phyloP scores from a whole-genome alignment of 352 stramenopile genomes.

The Phytopythium delawarense region DNA sequence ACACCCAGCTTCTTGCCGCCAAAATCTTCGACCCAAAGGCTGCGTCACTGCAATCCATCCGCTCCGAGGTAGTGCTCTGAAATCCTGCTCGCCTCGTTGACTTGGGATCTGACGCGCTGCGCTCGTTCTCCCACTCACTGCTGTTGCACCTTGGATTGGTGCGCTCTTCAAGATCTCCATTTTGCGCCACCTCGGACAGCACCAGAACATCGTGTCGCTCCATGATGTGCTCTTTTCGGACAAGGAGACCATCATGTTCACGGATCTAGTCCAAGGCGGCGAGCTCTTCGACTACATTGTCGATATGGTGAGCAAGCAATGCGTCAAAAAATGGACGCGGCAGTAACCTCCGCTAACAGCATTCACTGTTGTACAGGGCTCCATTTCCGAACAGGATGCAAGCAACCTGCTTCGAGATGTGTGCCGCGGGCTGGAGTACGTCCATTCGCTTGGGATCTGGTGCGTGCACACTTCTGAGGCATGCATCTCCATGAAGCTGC shows the following conservation, averaged over 20 bases:
- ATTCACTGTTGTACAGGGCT: slow-evolving; percentile 29
- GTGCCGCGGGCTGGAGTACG: slow-evolving; percentile 55
- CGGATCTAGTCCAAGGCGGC: slow-evolving; percentile 65
- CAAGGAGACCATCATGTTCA: slow-evolving; percentile 78
- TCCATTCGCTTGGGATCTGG: slow-evolving; percentile 66
- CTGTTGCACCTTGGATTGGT: too few relatives aligned
- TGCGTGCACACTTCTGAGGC: slow-evolving; percentile 12
- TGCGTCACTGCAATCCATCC: slow-evolving; percentile 53
- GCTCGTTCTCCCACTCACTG: too few relatives aligned
- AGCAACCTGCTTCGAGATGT: slow-evolving; percentile 61
- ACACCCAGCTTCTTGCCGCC: slow-evolving; percentile 36
- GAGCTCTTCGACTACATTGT: slow-evolving; percentile 84
- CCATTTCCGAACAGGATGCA: slow-evolving; percentile 69
- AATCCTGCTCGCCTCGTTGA: too few relatives aligned
- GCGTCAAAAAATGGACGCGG: too few relatives aligned
- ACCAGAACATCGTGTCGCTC: slow-evolving; percentile 68
- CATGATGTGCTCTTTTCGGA: slow-evolving; percentile 59
- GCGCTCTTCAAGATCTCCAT: slow-evolving; percentile 43
- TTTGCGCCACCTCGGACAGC: slow-evolving; percentile 47
- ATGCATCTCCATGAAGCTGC: too few relatives aligned
- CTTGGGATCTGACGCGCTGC: too few relatives aligned
- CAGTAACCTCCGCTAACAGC: too few relatives aligned
- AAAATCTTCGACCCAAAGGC: slow-evolving; percentile 75
- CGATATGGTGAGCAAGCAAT: slow-evolving; percentile 31
- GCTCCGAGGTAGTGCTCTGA: slow-evolving; percentile 33